Conservation (phyloP, 306 rosid genomes). For the Psophocarpus tetragonolobus region DNA sequence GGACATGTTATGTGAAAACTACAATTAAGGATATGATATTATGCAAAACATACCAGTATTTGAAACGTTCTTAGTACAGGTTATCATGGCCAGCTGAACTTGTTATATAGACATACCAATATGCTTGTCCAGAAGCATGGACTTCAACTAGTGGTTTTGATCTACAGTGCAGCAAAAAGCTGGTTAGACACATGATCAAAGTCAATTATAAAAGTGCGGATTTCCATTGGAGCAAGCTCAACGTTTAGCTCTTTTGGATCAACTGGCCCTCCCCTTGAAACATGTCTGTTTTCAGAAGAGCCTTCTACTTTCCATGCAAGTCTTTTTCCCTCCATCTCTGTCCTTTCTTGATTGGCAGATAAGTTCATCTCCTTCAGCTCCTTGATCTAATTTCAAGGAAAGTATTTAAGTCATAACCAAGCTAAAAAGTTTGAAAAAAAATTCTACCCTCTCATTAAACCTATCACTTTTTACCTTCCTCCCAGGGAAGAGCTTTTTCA, state of each 20-base stretch:
- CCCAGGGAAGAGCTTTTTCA: conserved; percentile 67
- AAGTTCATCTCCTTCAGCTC: conserved; percentile 72
- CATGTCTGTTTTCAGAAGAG: conserved; percentile 38
- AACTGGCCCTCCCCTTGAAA: conserved; percentile 70
- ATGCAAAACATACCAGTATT: not conserved
- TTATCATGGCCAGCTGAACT: conserved; percentile 9
- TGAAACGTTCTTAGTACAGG: not conserved
- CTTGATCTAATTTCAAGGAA: conserved; percentile 51
- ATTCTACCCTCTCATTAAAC: conserved; percentile 16
- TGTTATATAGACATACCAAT: not conserved
- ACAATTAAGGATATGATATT: not conserved
- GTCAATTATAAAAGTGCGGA: conserved; percentile 68
- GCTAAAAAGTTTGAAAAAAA: not conserved
- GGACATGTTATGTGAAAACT: not conserved
- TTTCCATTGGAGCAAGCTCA: conserved; percentile 91
- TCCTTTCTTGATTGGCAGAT: conserved; percentile 87
- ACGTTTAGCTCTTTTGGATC: conserved; percentile 67
- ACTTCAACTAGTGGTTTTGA: conserved; percentile 23
- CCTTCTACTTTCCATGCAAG: conserved; percentile 78
- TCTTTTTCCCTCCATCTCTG: conserved; percentile 80
- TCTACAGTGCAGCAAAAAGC: conserved; percentile 37
- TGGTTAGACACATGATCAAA: conserved; percentile 33
- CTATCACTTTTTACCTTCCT: conserved; percentile 56
- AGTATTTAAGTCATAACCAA: conserved; percentile 15
- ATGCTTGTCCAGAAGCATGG: conserved; percentile 26